These are phyloP conservation scores for Babjeviella inositovora DNA, from an alignment of 805 yeast genomes.

Conservation along the genomic window DNA sequence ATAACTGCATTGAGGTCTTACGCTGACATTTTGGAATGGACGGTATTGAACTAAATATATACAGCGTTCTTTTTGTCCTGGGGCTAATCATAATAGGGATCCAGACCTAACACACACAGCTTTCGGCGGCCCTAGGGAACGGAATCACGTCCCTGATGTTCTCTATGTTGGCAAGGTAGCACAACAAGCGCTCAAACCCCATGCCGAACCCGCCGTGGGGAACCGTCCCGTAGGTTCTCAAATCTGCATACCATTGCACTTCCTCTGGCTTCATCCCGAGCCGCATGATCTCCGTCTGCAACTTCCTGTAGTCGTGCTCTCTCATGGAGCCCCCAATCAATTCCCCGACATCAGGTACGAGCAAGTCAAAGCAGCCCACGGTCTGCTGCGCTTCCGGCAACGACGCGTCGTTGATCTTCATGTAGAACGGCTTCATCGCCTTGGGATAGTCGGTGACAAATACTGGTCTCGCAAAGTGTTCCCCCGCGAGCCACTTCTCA, in stretches of 20 bases:
- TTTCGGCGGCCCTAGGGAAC: slow-evolving; percentile 60
- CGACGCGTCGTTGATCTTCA: slow-evolving; percentile 36
- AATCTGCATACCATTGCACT: slow-evolving; percentile 67
- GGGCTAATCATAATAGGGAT: no score
- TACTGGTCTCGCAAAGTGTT: slow-evolving; percentile 53
- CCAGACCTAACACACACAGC: slow-evolving; percentile 32
- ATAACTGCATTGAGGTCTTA: no score
- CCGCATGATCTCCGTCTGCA: slow-evolving; percentile 30
- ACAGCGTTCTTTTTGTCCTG: no score
- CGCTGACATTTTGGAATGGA: no score
- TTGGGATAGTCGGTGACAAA: slow-evolving; percentile 84
- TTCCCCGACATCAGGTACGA: slow-evolving; percentile 89
- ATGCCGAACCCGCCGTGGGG: slow-evolving; percentile 98
- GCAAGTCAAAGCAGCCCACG: slow-evolving; percentile 80
- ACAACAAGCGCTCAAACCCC: slow-evolving; percentile 79
- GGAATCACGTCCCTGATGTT: slow-evolving; percentile 81
- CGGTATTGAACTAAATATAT: no score
- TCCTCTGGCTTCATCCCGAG: slow-evolving; percentile 38
- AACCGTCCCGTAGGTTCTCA: slow-evolving; percentile 62
- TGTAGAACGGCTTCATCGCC: slow-evolving; percentile 76
- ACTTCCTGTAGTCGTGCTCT: slow-evolving; percentile 40
- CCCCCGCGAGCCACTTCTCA: slow-evolving; percentile 80
- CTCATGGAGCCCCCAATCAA: slow-evolving; percentile 89
- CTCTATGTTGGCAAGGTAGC: slow-evolving; percentile 56
- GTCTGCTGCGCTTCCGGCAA: slow-evolving; percentile 29